Conservation (phyloP, 2,329 filamentous ascomycete species). For the Arthrocladium fulminans region DNA sequence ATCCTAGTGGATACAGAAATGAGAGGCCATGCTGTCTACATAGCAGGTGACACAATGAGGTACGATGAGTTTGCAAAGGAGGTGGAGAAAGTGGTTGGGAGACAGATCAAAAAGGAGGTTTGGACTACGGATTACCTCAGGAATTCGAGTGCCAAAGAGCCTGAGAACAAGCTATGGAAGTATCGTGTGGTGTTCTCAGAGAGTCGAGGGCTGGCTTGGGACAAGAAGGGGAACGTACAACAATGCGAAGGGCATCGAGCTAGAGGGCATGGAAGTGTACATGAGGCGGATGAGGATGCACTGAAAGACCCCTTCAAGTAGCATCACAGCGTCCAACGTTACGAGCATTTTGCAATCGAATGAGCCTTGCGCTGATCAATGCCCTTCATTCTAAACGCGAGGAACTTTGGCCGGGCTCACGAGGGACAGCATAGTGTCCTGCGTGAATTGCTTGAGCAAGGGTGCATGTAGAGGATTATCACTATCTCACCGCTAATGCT, state of each 20-base stretch:
- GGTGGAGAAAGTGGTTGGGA: constrained; percentile 39
- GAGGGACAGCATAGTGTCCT: too few species aligned
- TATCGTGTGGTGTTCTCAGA: constrained; percentile 55
- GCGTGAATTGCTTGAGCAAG: too few species aligned
- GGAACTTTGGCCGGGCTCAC: too few species aligned
- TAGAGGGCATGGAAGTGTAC: constrained; percentile 17
- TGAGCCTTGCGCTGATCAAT: too few species aligned
- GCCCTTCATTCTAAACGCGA: too few species aligned
- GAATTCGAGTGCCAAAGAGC: constrained; percentile 39
- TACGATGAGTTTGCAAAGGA: constrained; percentile 48
- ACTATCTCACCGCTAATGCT: too few species aligned
- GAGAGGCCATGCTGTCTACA: constrained; percentile 42
- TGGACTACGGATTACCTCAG: constrained; percentile 42
- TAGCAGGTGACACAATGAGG: constrained; percentile 54
- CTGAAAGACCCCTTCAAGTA: not conserved
- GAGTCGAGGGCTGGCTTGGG: constrained; percentile 53
- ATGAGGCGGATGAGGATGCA: constrained; percentile 7
- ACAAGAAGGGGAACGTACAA: constrained; percentile 47
- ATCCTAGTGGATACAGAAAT: constrained; percentile 35
- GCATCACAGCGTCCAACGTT: not conserved
- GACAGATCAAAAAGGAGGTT: constrained; percentile 39
- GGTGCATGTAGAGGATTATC: too few species aligned
- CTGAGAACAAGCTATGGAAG: constrained; percentile 45
- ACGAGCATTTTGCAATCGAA: too few species aligned
- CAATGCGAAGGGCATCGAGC: constrained; percentile 12